phyloP scores from a whole-genome alignment of 164 flowering plant species.

The Buxus sempervirens region DNA sequence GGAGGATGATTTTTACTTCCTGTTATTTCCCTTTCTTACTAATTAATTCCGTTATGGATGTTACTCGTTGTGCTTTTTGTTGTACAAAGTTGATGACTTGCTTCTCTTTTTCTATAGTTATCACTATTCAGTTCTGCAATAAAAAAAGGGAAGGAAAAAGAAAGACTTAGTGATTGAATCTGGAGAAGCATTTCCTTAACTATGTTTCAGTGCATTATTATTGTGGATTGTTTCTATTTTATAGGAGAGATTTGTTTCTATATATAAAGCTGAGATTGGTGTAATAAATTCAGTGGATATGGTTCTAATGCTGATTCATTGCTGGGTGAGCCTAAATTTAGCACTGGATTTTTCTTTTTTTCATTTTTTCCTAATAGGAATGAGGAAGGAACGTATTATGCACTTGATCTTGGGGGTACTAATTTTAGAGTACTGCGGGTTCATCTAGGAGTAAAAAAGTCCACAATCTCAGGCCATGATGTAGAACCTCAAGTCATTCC shows the following conservation, averaged over 20 bases:
- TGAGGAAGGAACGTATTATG: constrained; percentile 77
- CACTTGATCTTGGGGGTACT: constrained; percentile 86
- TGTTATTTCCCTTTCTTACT: not conserved
- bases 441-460: constrained; percentile 61
- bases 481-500: constrained; percentile 70
- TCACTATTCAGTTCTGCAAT: too few relatives aligned
- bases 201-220: too few relatives aligned
- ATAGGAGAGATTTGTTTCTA: too few relatives aligned
- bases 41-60: not conserved
- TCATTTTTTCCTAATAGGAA: constrained; percentile 40
- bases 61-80: too few relatives aligned
- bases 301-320: not conserved
- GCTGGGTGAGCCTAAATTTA: not conserved
- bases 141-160: too few relatives aligned
- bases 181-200: too few relatives aligned
- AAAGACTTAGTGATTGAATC: too few relatives aligned
- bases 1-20: not conserved
- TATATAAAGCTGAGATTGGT: not conserved
- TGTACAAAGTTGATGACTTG: too few relatives aligned
- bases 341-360: not conserved
- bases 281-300: not conserved
- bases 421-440: constrained; percentile 86
- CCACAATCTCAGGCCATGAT: constrained; percentile 39
- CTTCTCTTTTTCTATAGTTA: too few relatives aligned
- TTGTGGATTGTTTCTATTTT: too few relatives aligned